Base-by-base conservation (phyloP, 768 basidiomycete genomes). In the Boletus barrowsii region DNA sequence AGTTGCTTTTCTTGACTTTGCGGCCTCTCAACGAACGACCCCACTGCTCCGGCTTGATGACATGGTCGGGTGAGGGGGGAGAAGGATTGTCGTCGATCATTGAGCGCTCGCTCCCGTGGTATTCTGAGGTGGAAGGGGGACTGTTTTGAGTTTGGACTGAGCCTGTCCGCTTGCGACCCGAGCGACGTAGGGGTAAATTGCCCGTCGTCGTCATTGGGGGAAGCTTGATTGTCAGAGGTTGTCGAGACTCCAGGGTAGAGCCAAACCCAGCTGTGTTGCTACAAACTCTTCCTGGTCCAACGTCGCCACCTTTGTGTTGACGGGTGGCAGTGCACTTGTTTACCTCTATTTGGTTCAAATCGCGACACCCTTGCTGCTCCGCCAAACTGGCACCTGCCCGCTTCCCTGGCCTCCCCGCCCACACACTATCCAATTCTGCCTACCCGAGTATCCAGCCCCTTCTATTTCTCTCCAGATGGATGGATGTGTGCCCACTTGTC, bases 11-110 rank as follows among this genome's bases (percentile, higher is more conserved):
- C 35, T 59, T 61, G 15, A 77, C 61, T 24, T 51, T 76, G 32
- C 83, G 70, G 15, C 83, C 82, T 30, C 77, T 65, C 20, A 36
- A 58, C 0, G 76, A 61, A n/a, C 48, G 67, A 14, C 44, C 54
- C 63, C 62, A 72, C 10, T 53, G 18, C 5, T 50, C 45, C 24
- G 37, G 48, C 14, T 44, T 48, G 1, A 42, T 46, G 10, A 6
- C 9, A 13, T 44, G 58, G 15, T 58, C 63, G 5, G 47, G 0
- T 18, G 49, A 45, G 3, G 22, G 53, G 8, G 49, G 15, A 24
- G 49, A 24, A 17, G 42, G 42, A 3, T 61, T 64, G 47, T 72
- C 69, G 48, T 71, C 69, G 42, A 65, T 57, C 54, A 55, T 20
- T 26, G 70, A 72, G 66, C 64, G 68, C 46, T 72, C 71, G 57